Percentiles rank a stretch among this genome's conserved stretches.
Evolutionary conservation across 441 rosid species (phyloP).

Genomic region (Pelargonium cotyledonis): DNA sequence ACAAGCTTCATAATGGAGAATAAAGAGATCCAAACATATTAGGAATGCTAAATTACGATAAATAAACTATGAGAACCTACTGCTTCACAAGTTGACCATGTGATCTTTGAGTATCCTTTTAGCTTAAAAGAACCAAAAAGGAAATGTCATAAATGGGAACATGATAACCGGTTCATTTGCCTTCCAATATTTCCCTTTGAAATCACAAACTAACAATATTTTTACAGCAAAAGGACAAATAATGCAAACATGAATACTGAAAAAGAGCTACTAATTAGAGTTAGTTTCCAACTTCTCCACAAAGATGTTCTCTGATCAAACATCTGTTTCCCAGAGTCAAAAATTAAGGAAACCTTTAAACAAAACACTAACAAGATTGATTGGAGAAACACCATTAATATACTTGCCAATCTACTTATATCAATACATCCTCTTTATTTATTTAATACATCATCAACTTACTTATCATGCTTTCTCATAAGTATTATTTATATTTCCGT

Average conservation of each 20-base stretch:
- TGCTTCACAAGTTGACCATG: slow-evolving; percentile 1
- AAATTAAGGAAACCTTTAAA: not conserved
- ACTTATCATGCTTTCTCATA: not conserved
- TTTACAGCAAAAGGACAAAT: not conserved
- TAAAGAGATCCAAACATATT: slow-evolving; percentile 6
- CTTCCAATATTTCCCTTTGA: not conserved
- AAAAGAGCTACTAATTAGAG: not conserved
- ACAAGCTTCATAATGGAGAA: not conserved
- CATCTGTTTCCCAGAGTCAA: not conserved
- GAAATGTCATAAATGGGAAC: too few species aligned
- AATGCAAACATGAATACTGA: not conserved
- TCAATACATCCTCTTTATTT: not conserved
- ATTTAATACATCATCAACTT: not conserved
- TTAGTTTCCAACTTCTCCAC: not conserved
- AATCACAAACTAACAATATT: not conserved
- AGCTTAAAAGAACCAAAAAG: too few species aligned
- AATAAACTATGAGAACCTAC: slow-evolving; percentile 1
- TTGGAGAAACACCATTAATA: not conserved
- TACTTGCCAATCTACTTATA: not conserved
- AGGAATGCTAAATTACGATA: not conserved
- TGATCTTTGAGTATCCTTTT: too few species aligned
- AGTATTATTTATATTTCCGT: not conserved
- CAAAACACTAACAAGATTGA: not conserved
- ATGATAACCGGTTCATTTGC: not conserved
- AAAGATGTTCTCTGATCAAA: not conserved